Base-by-base conservation (phyloP, 306 rosid genomes). In the Lathyrus aphaca region DNA sequence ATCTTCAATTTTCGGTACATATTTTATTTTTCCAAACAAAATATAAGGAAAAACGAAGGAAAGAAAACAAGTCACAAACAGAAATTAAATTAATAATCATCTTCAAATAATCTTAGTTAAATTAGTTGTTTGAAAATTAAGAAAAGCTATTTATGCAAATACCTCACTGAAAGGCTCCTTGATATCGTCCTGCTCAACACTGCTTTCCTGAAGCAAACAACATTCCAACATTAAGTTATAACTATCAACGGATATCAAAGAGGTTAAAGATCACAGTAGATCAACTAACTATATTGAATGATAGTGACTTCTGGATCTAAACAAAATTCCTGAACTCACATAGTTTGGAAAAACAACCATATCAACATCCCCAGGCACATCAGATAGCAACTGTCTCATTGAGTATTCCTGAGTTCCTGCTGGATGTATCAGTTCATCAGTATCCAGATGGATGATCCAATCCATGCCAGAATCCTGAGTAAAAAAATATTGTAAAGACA, bases 91-190 rank as follows among this genome's bases (percentile, higher is more conserved):
- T 18, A 35, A 55, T 16, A 56, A 15, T 44, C 51, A 38, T 45
- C 62, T 63, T 6, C 51, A 35, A 51, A 49, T 18, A 27, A 30
- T 25, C 29, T 25, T 25, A 72, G 43, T 35, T 75, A 55, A 14
- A 45, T 32, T 35, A 45, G 64, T 69, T 12, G 65, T 58, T 17
- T 18, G 4, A 25, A 25, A 25, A 25, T 25, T 58, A 50, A 54
- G 57, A 68, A 64, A 62, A 68, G 23, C 51, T 60, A 58, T 57
- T 35, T 14, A 59, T 48, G 74, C 37, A 61, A 17, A 68, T 82
- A 94, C 99, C 99, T 94, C 99, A 17, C 91, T 91, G 84, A 94
- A 94, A 75, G 99, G 99, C 77, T 94, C 99, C 81, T 59, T 84
- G 68, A 94, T 77, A 83, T 94, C 92, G 35, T 94, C 97, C 56